A percentile compares a stretch with the other conserved stretches of the same genome.
Evolutionary conservation across 2,329 filamentous ascomycete genomes (phyloP).

Genomic region (Fusarium zealandicum): DNA sequence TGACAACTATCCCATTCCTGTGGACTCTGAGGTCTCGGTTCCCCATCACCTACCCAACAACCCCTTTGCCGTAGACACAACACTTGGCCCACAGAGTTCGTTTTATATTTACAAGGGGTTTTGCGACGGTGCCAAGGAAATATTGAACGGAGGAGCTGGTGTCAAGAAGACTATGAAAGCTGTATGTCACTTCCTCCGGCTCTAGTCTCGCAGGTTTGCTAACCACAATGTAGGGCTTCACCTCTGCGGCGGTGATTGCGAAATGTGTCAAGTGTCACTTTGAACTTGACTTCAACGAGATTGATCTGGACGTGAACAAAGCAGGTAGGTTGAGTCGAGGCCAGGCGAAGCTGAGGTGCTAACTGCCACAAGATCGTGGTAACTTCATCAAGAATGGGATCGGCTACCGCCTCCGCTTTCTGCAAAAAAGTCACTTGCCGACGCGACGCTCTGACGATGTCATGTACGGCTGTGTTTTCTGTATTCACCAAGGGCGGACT

Average conservation of each 20-base stretch:
- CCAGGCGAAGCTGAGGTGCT: slow-evolving; percentile 8
- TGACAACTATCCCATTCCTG: slow-evolving; percentile 40
- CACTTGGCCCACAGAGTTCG: slow-evolving; percentile 55
- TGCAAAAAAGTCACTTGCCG: slow-evolving; percentile 63
- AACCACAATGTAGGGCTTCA: slow-evolving; percentile 49
- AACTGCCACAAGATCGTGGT: slow-evolving; percentile 49
- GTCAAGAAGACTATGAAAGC: slow-evolving; percentile 60
- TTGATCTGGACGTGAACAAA: slow-evolving; percentile 60
- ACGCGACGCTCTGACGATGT: slow-evolving; percentile 60
- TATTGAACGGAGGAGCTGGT: slow-evolving; percentile 56
- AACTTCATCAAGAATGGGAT: slow-evolving; percentile 57
- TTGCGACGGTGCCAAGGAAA: slow-evolving; percentile 61
- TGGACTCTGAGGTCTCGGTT: slow-evolving; percentile 26
- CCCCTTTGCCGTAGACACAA: slow-evolving; percentile 46
- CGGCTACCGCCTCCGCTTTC: slow-evolving; percentile 60
- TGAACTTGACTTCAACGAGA: slow-evolving; percentile 60
- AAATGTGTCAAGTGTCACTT: slow-evolving; percentile 62
- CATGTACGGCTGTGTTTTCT: slow-evolving; percentile 63
- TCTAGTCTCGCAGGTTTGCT: not conserved
- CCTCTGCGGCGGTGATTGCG: slow-evolving; percentile 53
- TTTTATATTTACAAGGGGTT: slow-evolving; percentile 63
- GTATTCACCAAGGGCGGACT: slow-evolving; percentile 57
- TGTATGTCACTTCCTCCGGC: slow-evolving; percentile 42
- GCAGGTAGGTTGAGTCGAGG: slow-evolving; percentile 48
- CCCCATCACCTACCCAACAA: slow-evolving; percentile 32